These are phyloP conservation scores for Dothiorella sarmentorum DNA, from an alignment of 2,329 filamentous ascomycete genomes.

Conservation along the genomic window DNA sequence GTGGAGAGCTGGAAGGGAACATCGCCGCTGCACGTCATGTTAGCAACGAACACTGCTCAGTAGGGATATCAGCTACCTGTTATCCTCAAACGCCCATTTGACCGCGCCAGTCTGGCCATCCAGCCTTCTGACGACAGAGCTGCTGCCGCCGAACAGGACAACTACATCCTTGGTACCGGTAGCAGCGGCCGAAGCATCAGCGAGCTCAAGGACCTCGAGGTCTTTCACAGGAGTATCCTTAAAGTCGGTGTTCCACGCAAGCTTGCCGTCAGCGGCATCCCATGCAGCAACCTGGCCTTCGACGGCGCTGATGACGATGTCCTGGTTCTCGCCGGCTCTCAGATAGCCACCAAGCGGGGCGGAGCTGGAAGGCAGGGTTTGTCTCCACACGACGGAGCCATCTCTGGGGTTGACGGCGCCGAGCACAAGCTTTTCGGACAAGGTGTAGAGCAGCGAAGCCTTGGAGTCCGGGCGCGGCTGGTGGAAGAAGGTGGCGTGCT, in stretches of 20 bases:
- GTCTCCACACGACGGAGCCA: constrained; percentile 82
- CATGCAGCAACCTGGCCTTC: constrained; percentile 72
- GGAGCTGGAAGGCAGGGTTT: constrained; percentile 56
- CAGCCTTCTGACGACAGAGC: constrained; percentile 64
- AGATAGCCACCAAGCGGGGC: constrained; percentile 45
- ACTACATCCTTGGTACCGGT: constrained; percentile 63
- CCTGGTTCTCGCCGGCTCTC: constrained; percentile 73
- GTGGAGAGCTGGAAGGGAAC: constrained; percentile 71
- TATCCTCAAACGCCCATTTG: constrained; percentile 74
- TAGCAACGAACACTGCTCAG: constrained; percentile 18
- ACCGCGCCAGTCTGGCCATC: constrained; percentile 68
- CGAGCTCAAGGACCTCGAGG: constrained; percentile 73
- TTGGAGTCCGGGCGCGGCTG: constrained; percentile 76
- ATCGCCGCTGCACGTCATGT: constrained; percentile 54
- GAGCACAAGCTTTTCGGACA: constrained; percentile 78
- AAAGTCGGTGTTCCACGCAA: constrained; percentile 69
- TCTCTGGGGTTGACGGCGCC: constrained; percentile 87
- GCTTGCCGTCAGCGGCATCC: constrained; percentile 77
- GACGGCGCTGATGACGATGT: constrained; percentile 70
- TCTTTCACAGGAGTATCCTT: constrained; percentile 57
- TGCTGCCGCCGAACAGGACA: constrained; percentile 59
- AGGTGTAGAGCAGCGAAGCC: constrained; percentile 84
- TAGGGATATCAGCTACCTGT: constrained; percentile 39
- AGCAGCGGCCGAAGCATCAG: constrained; percentile 50
- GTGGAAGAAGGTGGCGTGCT: constrained; percentile 91